Percentiles rank a stretch among this genome's conserved stretches.
These are phyloP conservation scores for Lactifluus hygrophoroides DNA, from an alignment of 768 basidiomycete genomes.

Conservation along the genomic window DNA sequence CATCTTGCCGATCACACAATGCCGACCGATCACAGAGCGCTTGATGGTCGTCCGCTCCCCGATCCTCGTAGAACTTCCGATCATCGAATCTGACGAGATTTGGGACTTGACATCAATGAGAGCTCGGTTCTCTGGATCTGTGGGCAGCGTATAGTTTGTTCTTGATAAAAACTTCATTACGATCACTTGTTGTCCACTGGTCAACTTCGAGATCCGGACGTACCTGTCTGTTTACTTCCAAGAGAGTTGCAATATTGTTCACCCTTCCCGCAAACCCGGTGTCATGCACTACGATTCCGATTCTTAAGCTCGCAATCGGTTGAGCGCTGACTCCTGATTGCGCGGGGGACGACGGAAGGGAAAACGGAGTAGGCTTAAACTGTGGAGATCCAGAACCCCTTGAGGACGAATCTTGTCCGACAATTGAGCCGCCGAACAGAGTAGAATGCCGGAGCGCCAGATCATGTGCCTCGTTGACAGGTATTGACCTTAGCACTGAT, in stretches of 20 bases:
- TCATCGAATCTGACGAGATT: constrained; percentile 72
- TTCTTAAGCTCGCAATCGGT: constrained; percentile 42
- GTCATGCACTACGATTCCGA: constrained; percentile 56
- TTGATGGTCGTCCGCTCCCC: constrained; percentile 75
- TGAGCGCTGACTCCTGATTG: constrained; percentile 30
- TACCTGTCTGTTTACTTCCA: constrained; percentile 77
- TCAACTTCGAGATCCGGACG: constrained; percentile 22
- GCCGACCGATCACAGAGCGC: constrained; percentile 45
- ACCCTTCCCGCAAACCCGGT: constrained; percentile 52
- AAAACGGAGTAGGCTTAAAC: constrained; percentile 28
- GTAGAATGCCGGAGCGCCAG: constrained; percentile 57
- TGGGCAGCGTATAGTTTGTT: constrained; percentile 45
- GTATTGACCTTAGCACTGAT: constrained; percentile 39
- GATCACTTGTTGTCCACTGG: constrained; percentile 17
- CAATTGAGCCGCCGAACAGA: constrained; percentile 26
- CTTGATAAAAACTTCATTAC: constrained; percentile 41
- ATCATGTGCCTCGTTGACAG: constrained; percentile 38
- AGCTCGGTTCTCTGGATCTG: constrained; percentile 51
- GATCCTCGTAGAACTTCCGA: constrained; percentile 77
- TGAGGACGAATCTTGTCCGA: constrained; percentile 3
- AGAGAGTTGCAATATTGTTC: constrained; percentile 68
- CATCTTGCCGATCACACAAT: constrained; percentile 78
- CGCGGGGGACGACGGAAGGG: constrained; percentile 40
- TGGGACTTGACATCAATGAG: constrained; percentile 76
- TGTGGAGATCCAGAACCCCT: constrained; percentile 19